Base-by-base conservation (phyloP, 208 protist genomes). In the Acanthamoeba rhysodes region DNA sequence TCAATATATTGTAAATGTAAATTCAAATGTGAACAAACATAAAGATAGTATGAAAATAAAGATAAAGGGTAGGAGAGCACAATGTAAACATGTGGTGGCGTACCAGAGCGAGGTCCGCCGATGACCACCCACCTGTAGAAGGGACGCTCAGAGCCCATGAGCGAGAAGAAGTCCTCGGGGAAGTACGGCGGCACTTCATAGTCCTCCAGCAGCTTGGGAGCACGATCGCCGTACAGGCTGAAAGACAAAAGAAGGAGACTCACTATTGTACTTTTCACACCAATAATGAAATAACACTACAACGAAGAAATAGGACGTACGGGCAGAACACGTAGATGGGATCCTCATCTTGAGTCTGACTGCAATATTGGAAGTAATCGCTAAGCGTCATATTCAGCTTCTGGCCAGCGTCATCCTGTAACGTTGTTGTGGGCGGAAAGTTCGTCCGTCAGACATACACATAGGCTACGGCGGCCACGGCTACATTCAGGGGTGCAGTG, bases 301-400 rank as follows among this genome's bases (percentile, higher is more conserved):
- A 4, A 41, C 37, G n/a, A 41, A 29, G 37, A 37, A 50, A 87
- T 8, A 45, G 0, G 55, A 6, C 55, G 53, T 91, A 91, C 90
- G 90, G 90, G 64, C 90, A 94, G 29, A 94, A 94, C n/a, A 94
- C 66, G 64, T 94, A 94, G 34, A 94, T 94, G 62, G 90, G 90
- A 78, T 94, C 90, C n/a, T 72, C 90, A 24, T 94, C 90, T 16
- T 94, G 90, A 18, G 64, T 94, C 29, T 57, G 55, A 22, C 20
- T 57, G 48, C 37, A 72, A 27, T 94, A 94, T 24, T 29, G 32
- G 53, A 94, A 94, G 90, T 94, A 94, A 41, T 94, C 90, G 32
- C 37, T 45, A 24, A 94, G 59, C 18, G 90, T 94, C 90, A 94
- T 94, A n/a, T 80, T 78, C 45, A 94, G 68, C 68, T 94, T 94